Conservation (phyloP, 805 yeast species). For the Dipodascus albidus region DNA sequence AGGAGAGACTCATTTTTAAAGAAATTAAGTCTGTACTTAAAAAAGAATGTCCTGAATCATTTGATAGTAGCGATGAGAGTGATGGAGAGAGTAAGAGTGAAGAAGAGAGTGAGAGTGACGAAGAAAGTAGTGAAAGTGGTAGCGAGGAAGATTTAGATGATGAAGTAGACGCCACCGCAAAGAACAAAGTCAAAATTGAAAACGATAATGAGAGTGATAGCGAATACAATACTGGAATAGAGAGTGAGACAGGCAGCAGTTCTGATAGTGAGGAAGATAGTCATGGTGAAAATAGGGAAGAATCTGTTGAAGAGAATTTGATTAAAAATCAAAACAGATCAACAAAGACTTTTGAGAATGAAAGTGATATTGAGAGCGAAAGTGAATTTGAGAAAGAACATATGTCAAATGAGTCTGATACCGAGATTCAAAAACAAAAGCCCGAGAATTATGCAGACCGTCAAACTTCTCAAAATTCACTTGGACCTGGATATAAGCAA, state of each 20-base stretch:
- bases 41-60: neutral
- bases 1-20: neutral
- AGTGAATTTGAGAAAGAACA: too few species aligned
- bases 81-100: neutral
- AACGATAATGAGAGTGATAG: neutral
- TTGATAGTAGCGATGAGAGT: neutral
- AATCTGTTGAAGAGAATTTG: too few species aligned
- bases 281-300: too few species aligned
- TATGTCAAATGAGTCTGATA: neutral
- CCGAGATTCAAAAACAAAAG: too few species aligned
- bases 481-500: neutral
- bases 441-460: too few species aligned
- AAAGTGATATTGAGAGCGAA: neutral
- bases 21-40: neutral
- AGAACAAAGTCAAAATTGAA: too few species aligned
- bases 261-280: too few species aligned
- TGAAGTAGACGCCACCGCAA: neutral
- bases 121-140: neutral
- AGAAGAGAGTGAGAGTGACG: conserved; percentile 1
- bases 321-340: too few species aligned
- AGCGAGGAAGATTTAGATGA: neutral
- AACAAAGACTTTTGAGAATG: too few species aligned
- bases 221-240: neutral
- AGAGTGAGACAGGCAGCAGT: neutral
- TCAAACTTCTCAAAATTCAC: neutral